Evolutionary conservation across 305 asterid genomes (phyloP).

Genomic region (Fraxinus ornus): DNA sequence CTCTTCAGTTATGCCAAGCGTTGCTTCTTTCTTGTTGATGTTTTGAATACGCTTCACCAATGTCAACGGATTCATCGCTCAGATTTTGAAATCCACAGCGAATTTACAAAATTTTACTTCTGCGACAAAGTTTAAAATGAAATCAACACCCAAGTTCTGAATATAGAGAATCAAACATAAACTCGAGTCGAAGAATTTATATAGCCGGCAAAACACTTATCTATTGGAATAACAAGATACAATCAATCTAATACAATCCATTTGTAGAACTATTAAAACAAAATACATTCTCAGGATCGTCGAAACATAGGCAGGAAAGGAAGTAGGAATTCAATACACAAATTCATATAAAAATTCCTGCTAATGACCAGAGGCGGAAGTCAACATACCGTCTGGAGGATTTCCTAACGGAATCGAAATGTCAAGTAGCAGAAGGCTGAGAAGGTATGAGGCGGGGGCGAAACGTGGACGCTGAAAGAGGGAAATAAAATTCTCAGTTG

Average conservation of each 20-base stretch:
- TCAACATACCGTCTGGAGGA: neutral
- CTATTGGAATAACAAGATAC: neutral
- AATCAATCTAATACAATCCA: neutral
- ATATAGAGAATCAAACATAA: neutral
- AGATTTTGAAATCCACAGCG: neutral
- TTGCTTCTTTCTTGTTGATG: slow-evolving; percentile 71
- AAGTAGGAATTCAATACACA: neutral
- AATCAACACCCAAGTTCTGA: neutral
- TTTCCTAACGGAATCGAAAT: neutral
- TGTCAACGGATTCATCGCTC: slow-evolving; percentile 75
- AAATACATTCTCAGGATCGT: neutral
- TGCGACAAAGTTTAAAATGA: neutral
- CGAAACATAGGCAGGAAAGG: neutral
- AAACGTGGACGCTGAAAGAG: neutral
- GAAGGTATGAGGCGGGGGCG: neutral
- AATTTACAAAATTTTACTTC: neutral
- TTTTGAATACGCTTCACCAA: slow-evolving; percentile 77
- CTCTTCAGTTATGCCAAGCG: slow-evolving; percentile 66
- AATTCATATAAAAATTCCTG: neutral
- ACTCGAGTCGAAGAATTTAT: neutral
- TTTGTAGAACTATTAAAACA: no score
- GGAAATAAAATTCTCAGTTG: neutral
- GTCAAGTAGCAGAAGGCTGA: neutral
- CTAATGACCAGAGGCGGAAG: neutral
- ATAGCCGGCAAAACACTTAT: neutral